These are phyloP conservation scores for Gliomastix tumulicola DNA, from an alignment of 2,329 filamentous ascomycete species.

Conservation along the genomic window DNA sequence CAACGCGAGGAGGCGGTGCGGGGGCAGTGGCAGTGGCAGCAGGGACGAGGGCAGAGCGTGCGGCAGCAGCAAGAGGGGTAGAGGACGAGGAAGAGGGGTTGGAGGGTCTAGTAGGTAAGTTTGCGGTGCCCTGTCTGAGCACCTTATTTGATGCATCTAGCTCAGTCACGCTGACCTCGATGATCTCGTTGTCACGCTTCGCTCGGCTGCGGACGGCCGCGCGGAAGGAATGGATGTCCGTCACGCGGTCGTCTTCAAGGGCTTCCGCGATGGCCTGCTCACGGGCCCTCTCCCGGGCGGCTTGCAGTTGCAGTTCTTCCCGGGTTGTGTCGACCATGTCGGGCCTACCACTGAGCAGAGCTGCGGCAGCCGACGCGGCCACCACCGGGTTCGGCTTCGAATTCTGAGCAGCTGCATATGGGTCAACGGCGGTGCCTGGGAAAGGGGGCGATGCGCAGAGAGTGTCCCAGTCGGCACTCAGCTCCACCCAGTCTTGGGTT, in stretches of 20 bases:
- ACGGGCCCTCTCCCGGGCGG: slow-evolving; percentile 48
- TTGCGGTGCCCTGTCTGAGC: neutral
- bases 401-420: slow-evolving; percentile 14
- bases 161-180: neutral
- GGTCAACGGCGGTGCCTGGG: slow-evolving; percentile 22
- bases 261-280: slow-evolving; percentile 62
- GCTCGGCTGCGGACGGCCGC: slow-evolving; percentile 56
- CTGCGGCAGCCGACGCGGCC: slow-evolving; percentile 19
- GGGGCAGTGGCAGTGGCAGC: neutral
- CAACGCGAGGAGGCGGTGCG: neutral
- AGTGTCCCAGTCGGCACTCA: slow-evolving; percentile 60
- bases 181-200: slow-evolving; percentile 41
- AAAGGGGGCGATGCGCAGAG: slow-evolving; percentile 59
- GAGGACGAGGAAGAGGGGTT: neutral
- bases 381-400: slow-evolving; percentile 1
- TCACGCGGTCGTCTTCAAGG: slow-evolving; percentile 59
- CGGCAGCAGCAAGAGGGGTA: no score
- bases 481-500: slow-evolving; percentile 61
- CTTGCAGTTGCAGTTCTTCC: no score
- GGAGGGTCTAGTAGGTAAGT: neutral
- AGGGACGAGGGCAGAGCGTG: no score
- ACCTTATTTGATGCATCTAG: neutral
- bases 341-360: slow-evolving; percentile 19
- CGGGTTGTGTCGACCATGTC: slow-evolving; percentile 15
- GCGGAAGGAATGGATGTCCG: slow-evolving; percentile 60